These are phyloP conservation scores for Rutidosis leptorrhynchoides DNA, from an alignment of 129 eudicot species.

Conservation along the genomic window DNA sequence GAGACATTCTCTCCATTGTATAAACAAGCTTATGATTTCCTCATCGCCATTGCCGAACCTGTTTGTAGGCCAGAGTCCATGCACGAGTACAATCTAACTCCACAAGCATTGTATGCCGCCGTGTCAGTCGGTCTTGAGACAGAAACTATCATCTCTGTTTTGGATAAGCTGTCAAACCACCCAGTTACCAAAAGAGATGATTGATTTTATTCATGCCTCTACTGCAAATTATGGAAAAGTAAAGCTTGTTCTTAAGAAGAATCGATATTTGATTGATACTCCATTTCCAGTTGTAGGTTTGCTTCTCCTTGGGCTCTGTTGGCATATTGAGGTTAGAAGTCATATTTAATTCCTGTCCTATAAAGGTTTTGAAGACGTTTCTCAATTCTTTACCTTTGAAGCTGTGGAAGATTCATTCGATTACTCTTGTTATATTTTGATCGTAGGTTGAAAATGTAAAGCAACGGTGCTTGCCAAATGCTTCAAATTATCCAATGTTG, in stretches of 20 bases:
- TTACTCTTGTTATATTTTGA: no score
- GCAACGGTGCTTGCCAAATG: constrained; percentile 94
- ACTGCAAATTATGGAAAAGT: constrained; percentile 97
- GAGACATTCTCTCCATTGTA: constrained; percentile 84
- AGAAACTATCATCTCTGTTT: constrained; percentile 71
- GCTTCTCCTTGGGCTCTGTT: no score
- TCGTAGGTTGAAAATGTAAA: constrained; percentile 97
- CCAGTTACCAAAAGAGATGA: constrained; percentile 92
- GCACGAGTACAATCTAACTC: constrained; percentile 96
- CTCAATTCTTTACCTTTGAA: no score
- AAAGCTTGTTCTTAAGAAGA: constrained; percentile 91
- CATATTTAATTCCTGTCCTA: no score
- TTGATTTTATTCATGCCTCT: constrained; percentile 76
- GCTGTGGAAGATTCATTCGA: no score
- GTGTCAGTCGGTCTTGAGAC: constrained; percentile 96
- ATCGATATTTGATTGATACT: constrained; percentile 80
- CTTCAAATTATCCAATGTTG: constrained; percentile 92
- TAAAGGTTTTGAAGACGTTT: no score
- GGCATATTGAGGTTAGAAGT: no score
- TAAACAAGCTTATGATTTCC: constrained; percentile 94
- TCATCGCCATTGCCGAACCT: constrained; percentile 93
- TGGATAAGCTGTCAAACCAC: constrained; percentile 90
- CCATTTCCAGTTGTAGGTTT: constrained; percentile 82
- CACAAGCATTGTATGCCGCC: constrained; percentile 90
- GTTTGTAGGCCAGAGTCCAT: constrained; percentile 95